These are phyloP conservation scores for Ambrosia hybrid DNA, from an alignment of 140 eudicot species.

Conservation along the genomic window DNA sequence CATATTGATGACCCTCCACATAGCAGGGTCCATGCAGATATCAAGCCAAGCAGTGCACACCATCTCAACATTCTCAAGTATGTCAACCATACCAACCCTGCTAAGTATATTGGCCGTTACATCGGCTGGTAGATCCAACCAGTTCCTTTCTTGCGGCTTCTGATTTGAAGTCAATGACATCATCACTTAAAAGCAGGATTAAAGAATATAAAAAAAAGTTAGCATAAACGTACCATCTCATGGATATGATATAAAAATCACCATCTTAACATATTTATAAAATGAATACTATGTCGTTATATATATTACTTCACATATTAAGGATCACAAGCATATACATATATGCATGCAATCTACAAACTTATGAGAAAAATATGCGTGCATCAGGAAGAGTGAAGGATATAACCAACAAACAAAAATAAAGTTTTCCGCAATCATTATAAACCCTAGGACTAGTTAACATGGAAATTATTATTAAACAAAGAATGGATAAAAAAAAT, in stretches of 20 bases:
- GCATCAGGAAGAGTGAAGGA: too few species aligned
- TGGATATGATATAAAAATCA: not conserved
- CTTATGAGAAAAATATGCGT: too few species aligned
- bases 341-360: too few species aligned
- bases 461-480: not conserved
- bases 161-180: not conserved
- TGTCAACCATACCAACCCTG: not conserved
- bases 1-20: not conserved
- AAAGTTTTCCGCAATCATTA: too few species aligned
- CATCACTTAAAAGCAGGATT: not conserved
- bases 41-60: constrained; percentile 5
- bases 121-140: constrained; percentile 7
- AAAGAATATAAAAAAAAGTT: not conserved
- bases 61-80: not conserved
- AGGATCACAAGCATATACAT: too few species aligned
- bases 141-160: not conserved
- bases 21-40: not conserved
- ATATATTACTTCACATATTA: too few species aligned
- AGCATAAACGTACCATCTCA: not conserved
- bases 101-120: not conserved
- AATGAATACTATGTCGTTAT: too few species aligned
- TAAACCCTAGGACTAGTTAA: not conserved
- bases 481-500: not conserved
- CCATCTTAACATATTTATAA: not conserved
- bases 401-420: too few species aligned